Conservation (phyloP, 208 protist species). For the Phytomonas sp. region DNA sequence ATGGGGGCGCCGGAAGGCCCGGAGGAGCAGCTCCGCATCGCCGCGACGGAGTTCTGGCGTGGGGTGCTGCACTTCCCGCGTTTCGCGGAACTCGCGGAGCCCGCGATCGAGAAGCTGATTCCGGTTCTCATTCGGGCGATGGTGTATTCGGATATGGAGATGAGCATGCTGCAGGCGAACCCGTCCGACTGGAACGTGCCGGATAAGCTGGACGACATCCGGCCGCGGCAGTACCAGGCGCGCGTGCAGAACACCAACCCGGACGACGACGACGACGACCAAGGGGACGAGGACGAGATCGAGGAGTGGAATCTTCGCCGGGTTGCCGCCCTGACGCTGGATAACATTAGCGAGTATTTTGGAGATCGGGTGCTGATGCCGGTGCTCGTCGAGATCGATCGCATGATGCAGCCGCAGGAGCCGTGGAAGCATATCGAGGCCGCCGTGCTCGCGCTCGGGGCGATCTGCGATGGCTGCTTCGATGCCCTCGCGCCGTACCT, state of each 20-base stretch:
- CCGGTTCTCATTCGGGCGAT: constrained; percentile 82
- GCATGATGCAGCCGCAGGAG: constrained; percentile 47
- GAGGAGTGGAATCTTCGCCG: constrained; percentile 90
- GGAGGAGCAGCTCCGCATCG: constrained; percentile 69
- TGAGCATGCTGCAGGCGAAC: constrained; percentile 68
- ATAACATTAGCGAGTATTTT: constrained; percentile 80
- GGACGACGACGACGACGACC: constrained; percentile 46
- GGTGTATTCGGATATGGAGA: constrained; percentile 89
- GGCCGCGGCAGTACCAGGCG: constrained; percentile 72
- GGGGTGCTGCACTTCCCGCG: constrained; percentile 63
- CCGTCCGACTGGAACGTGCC: constrained; percentile 73
- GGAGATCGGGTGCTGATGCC: constrained; percentile 65
- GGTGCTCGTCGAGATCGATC: constrained; percentile 74
- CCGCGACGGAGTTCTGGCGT: constrained; percentile 78
- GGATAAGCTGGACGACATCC: constrained; percentile 79
- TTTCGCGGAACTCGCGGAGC: constrained; percentile 50
- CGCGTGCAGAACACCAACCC: constrained; percentile 21
- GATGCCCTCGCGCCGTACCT: constrained; percentile 73
- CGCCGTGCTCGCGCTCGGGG: constrained; percentile 88
- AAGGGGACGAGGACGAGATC: constrained; percentile 81
- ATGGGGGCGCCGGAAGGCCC: constrained; percentile 26
- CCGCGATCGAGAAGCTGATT: constrained; percentile 44
- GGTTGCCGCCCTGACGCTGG: constrained; percentile 78
- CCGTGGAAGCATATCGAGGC: constrained; percentile 84
- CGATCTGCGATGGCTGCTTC: constrained; percentile 88